Percentiles rank a stretch among this genome's conserved stretches.
Evolutionary conservation across 2,329 filamentous ascomycete genomes (phyloP).

Genomic region (Aspergillus transmontanensis): DNA sequence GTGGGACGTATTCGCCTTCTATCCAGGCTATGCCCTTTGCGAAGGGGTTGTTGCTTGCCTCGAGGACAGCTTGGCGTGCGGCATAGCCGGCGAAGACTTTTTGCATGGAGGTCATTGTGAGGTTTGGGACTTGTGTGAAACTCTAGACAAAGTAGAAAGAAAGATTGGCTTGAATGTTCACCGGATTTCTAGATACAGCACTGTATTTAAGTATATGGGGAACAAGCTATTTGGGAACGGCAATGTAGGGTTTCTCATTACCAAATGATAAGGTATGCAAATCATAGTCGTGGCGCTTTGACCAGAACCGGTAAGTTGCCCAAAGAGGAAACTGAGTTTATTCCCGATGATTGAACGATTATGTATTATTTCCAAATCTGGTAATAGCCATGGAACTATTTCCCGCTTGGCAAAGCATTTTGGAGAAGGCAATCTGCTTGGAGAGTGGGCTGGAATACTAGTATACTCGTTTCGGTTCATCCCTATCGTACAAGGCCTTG

Average conservation of each 20-base stretch:
- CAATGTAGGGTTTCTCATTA: not conserved
- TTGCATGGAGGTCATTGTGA: constrained; percentile 48
- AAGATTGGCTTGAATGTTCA: not conserved
- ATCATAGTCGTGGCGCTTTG: not conserved
- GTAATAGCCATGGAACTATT: not conserved
- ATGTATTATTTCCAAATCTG: not conserved
- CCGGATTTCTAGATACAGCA: not conserved
- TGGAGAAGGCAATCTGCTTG: not conserved
- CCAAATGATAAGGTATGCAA: not conserved
- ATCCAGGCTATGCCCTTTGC: constrained; percentile 53
- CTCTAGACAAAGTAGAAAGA: not conserved
- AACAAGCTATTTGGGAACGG: not conserved
- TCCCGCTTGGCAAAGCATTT: not conserved
- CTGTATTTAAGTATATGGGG: not conserved
- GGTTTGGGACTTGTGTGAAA: not conserved
- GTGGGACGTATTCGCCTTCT: constrained; percentile 45
- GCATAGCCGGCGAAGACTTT: constrained; percentile 45
- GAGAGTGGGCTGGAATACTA: not conserved
- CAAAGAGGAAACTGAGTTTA: not conserved
- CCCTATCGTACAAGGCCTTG: too few species aligned
- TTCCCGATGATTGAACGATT: not conserved
- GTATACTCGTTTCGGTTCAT: not conserved
- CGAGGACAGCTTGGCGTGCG: constrained; percentile 33
- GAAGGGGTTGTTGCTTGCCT: constrained; percentile 41
- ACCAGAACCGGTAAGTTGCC: not conserved